Evolutionary conservation across 306 rosid species (phyloP).

Genomic region (Vigna mungo): DNA sequence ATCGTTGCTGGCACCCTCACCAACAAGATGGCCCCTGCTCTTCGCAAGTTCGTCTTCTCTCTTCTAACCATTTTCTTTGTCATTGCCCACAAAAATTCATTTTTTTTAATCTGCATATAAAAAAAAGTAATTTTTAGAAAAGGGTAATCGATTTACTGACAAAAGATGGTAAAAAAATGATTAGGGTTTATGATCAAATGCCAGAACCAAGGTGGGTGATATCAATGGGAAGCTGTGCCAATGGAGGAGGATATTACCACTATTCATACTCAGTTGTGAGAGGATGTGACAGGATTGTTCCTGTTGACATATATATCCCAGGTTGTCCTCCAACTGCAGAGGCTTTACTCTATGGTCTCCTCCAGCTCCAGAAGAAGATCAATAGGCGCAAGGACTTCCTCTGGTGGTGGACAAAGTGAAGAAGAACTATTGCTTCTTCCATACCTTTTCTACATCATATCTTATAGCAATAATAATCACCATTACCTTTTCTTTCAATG

Average conservation of each 20-base stretch:
- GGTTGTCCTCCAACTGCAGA: slow-evolving; percentile 99
- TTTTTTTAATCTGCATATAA: too few relatives aligned
- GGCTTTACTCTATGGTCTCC: slow-evolving; percentile 89
- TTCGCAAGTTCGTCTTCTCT: slow-evolving; percentile 70
- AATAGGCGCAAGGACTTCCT: slow-evolving; percentile 97
- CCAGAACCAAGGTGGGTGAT: slow-evolving; percentile 98
- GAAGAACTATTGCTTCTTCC: slow-evolving; percentile 20
- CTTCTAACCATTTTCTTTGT: too few relatives aligned
- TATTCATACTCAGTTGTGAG: slow-evolving; percentile 92
- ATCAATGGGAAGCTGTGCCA: slow-evolving; percentile 99
- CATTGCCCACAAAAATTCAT: too few relatives aligned
- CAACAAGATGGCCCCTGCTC: slow-evolving; percentile 99
- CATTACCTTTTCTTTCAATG: too few relatives aligned
- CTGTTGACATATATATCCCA: slow-evolving; percentile 93
- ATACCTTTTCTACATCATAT: too few relatives aligned
- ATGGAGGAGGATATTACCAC: slow-evolving; percentile 99
- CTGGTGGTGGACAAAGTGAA: slow-evolving; percentile 91
- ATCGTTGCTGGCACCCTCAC: slow-evolving; percentile 98
- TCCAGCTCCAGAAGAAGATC: slow-evolving; percentile 97
- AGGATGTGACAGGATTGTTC: slow-evolving; percentile 95
- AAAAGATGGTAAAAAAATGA: neutral
- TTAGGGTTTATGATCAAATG: slow-evolving; percentile 99
- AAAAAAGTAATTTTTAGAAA: too few relatives aligned
- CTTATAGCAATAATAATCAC: too few relatives aligned
- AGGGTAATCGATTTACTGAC: too few relatives aligned